phyloP scores from a whole-genome alignment of 1,284 basidiomycete genomes.

The Dichomitus squalens region DNA sequence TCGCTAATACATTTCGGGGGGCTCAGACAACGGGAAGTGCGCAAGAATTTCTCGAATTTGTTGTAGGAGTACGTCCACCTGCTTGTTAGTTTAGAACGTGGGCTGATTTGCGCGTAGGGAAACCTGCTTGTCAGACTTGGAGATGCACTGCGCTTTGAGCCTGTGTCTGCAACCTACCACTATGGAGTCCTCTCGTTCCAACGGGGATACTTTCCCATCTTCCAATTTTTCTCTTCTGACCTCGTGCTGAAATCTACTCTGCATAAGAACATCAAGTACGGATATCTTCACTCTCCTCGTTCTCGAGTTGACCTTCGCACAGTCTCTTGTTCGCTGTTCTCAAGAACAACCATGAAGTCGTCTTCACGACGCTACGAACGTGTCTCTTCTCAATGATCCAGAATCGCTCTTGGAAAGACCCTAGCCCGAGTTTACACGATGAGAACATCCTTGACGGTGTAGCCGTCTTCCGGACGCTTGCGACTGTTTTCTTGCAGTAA shows the following conservation, averaged over 20 bases:
- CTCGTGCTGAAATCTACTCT: constrained; percentile 64
- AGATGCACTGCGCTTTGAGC: constrained; percentile 52
- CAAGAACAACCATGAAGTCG: constrained; percentile 45
- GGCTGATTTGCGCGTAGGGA: constrained; percentile 37
- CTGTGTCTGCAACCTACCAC: constrained; percentile 41
- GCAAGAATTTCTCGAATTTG: constrained; percentile 48
- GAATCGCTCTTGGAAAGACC: constrained; percentile 29
- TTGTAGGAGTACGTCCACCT: constrained; percentile 41
- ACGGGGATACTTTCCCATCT: constrained; percentile 54
- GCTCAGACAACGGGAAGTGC: constrained; percentile 52
- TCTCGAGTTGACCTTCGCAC: background rate
- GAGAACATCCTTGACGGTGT: constrained; percentile 34
- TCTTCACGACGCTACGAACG: constrained; percentile 36
- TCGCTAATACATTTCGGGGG: background rate
- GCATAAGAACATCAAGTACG: constrained; percentile 57
- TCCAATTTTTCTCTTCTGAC: constrained; percentile 67
- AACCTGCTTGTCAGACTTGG: constrained; percentile 54
- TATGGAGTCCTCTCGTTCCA: constrained; percentile 58
- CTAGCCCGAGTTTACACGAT: constrained; percentile 34
- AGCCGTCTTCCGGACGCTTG: constrained; percentile 48
- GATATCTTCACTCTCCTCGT: background rate
- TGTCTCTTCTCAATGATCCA: constrained; percentile 47
- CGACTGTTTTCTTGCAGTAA: constrained; percentile 55
- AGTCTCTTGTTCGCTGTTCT: constrained; percentile 61
- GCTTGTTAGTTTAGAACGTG: background rate